phyloP scores from a whole-genome alignment of 164 flowering plant genomes.

The Vitis cinerea region DNA sequence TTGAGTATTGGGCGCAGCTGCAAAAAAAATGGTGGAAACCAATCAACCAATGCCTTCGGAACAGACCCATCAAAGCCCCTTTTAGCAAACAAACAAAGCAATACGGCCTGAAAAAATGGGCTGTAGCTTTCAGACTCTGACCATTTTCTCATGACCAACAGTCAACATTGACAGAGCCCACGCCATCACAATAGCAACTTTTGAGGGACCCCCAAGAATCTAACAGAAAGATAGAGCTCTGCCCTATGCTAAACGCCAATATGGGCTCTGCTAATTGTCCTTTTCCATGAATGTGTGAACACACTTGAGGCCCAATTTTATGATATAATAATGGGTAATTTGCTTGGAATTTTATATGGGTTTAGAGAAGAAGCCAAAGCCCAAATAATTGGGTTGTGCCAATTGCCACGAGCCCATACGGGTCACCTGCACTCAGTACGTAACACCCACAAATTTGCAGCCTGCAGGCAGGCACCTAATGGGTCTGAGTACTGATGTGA shows the following conservation, averaged over 20 bases:
- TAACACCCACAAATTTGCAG: too few species aligned
- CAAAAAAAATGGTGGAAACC: background rate
- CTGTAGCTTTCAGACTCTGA: background rate
- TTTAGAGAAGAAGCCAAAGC: too few species aligned
- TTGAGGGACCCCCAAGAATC: constrained; percentile 11
- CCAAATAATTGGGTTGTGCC: too few species aligned
- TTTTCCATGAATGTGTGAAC: background rate
- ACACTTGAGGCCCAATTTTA: too few species aligned
- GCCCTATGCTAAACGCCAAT: too few species aligned
- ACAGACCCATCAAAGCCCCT: background rate
- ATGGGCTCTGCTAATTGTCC: too few species aligned
- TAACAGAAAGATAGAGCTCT: constrained; percentile 5
- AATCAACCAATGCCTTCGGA: background rate
- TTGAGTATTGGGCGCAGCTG: background rate
- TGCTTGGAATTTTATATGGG: too few species aligned
- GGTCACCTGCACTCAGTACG: too few species aligned
- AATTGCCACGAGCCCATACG: too few species aligned
- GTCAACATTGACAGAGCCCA: constrained; percentile 8
- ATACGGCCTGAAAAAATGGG: constrained; percentile 7
- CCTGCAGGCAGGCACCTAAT: too few species aligned
- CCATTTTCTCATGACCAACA: background rate
- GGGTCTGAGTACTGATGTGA: too few species aligned
- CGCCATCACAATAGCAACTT: background rate
- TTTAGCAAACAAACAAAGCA: constrained; percentile 3
- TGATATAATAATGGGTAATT: too few species aligned